These are phyloP conservation scores for Fraxinus ornus DNA, from an alignment of 305 asterid species.

Conservation along the genomic window DNA sequence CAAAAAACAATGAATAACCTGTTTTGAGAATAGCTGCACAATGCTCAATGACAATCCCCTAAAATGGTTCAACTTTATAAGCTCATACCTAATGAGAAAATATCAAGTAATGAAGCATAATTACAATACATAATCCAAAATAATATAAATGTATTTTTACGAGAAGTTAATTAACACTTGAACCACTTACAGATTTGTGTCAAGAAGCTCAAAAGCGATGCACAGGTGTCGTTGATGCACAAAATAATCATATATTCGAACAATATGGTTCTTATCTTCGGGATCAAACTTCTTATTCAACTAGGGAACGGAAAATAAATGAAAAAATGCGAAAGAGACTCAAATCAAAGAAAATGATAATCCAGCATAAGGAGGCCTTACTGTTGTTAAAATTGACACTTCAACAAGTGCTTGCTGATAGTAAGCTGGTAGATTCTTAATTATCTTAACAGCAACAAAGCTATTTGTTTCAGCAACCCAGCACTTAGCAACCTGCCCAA, in stretches of 20 bases:
- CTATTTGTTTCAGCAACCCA: constrained; percentile 80
- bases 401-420: constrained; percentile 99
- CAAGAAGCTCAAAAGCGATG: constrained; percentile 94
- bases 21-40: constrained; percentile 94
- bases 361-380: constrained; percentile 40
- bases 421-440: constrained; percentile 95
- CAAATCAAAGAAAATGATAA: constrained; percentile 30
- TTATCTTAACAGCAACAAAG: constrained; percentile 92
- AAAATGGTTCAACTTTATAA: constrained; percentile 86
- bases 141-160: not conserved
- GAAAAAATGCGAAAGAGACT: constrained; percentile 22
- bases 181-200: constrained; percentile 80
- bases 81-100: constrained; percentile 77
- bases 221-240: constrained; percentile 84
- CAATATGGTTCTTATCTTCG: constrained; percentile 98
- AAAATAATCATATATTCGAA: constrained; percentile 93
- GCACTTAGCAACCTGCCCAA: constrained; percentile 99
- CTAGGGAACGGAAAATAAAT: constrained; percentile 40
- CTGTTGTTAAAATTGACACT: constrained; percentile 87
- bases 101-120: constrained; percentile 28
- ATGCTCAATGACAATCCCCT: constrained; percentile 90
- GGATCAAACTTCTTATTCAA: constrained; percentile 95
- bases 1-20: constrained; percentile 50
- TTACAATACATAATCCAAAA: constrained; percentile 22
- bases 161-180: not conserved